Percentiles rank a stretch among this genome's conserved stretches.
These are phyloP conservation scores for Cymbopogon citratus DNA, from an alignment of 176 grass and related monocot genomes.

Conservation along the genomic window DNA sequence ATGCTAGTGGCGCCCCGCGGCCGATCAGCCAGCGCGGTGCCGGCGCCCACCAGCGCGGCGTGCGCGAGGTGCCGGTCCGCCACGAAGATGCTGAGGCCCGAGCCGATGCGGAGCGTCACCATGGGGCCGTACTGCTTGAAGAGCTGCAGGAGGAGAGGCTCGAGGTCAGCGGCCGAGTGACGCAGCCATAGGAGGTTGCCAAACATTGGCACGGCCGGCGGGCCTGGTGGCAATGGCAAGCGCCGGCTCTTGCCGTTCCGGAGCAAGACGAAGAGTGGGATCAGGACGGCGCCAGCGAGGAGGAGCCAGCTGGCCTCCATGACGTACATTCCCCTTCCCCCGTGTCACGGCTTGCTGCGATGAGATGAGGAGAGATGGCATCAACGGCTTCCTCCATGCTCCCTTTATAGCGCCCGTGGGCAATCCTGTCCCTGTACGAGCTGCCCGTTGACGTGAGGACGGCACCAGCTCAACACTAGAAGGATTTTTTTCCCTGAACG, in stretches of 20 bases:
- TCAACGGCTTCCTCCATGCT: background rate
- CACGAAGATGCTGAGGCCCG: conserved; percentile 21
- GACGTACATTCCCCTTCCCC: background rate
- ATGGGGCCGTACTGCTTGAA: conserved; percentile 25
- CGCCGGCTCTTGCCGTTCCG: background rate
- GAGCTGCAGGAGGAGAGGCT: conserved; percentile 15
- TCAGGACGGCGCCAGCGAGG: background rate
- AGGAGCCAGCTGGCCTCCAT: background rate
- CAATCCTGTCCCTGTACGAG: too few relatives aligned
- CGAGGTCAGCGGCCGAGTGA: background rate
- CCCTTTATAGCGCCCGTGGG: too few relatives aligned
- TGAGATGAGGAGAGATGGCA: too few relatives aligned
- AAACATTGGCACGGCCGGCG: conserved; percentile 15
- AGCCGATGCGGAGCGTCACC: conserved; percentile 25
- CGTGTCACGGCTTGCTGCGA: background rate
- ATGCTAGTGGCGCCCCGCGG: background rate
- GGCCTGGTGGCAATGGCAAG: conserved; percentile 17
- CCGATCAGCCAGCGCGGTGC: conserved; percentile 12
- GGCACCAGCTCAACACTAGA: too few relatives aligned
- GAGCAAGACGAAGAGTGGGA: background rate
- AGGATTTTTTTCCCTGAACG: too few relatives aligned
- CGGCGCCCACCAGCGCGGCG: conserved; percentile 29
- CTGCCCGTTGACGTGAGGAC: too few relatives aligned
- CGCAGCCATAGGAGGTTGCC: conserved; percentile 37
- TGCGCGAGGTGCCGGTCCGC: conserved; percentile 33